phyloP scores from a whole-genome alignment of 139 green algal species.

The Chlorella sp. region DNA sequence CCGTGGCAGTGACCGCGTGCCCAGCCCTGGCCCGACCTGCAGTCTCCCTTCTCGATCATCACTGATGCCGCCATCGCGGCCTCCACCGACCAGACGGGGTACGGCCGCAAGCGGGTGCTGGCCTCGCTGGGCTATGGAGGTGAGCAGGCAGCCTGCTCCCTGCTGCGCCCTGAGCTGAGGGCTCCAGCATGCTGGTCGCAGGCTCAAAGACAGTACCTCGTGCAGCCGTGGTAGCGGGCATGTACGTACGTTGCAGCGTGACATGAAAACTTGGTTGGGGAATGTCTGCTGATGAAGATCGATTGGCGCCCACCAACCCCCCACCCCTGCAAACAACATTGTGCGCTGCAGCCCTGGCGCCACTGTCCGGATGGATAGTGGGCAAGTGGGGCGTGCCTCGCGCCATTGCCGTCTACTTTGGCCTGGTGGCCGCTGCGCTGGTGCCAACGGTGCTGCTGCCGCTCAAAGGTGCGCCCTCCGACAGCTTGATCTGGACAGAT shows the following conservation, averaged over 20 bases:
- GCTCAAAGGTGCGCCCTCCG: neutral
- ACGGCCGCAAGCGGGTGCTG: conserved; percentile 1
- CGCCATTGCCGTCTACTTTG: conserved; percentile 1
- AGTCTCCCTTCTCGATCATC: conserved; percentile 21
- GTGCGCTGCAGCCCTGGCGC: neutral
- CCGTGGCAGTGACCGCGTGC: no score
- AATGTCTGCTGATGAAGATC: no score
- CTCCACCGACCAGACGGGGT: neutral
- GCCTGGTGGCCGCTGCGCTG: neutral
- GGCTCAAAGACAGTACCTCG: no score
- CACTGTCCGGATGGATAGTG: conserved; percentile 14
- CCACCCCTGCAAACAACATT: no score
- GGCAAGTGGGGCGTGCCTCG: neutral
- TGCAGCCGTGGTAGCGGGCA: no score
- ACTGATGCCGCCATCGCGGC: conserved; percentile 11
- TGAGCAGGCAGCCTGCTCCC: neutral
- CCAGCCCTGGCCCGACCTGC: no score
- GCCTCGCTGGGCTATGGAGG: conserved; percentile 21
- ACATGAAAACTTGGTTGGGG: no score
- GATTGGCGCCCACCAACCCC: no score
- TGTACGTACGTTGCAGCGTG: no score
- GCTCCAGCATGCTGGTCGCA: no score
- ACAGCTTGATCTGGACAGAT: neutral
- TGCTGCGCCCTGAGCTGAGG: no score
- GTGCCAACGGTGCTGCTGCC: conserved; percentile 17